phyloP scores from a whole-genome alignment of 192 early-diverging fungal genomes.

The Kappamyces sp. region DNA sequence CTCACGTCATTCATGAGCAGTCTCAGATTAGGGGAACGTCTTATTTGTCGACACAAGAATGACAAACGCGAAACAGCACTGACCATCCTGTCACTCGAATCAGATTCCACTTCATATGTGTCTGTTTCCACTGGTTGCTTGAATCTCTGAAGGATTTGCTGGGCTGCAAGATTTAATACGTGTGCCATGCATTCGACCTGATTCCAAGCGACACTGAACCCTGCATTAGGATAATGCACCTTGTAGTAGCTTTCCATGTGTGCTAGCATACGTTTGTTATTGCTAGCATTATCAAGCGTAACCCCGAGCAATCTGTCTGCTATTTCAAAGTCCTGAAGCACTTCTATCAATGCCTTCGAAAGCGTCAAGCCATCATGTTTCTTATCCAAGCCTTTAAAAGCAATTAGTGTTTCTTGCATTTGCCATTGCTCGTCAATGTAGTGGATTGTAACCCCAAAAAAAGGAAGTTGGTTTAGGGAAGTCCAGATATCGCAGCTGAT shows the following conservation, averaged over 20 bases:
- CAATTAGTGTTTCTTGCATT: neutral
- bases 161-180: conserved; percentile 10
- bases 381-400: neutral
- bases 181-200: conserved; percentile 13
- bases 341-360: conserved; percentile 3
- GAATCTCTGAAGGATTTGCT: conserved; percentile 1
- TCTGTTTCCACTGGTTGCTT: neutral
- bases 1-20: neutral
- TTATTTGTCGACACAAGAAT: conserved; percentile 1
- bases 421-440: conserved; percentile 12
- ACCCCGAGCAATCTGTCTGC: conserved; percentile 6
- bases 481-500: conserved; percentile 12
- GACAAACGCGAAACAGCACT: conserved; percentile 7
- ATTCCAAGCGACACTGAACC: conserved; percentile 11
- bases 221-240: neutral
- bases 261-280: conserved; percentile 7
- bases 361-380: conserved; percentile 2
- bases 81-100: neutral
- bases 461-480: neutral
- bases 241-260: conserved; percentile 2
- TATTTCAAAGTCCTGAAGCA: conserved; percentile 7
- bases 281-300: conserved; percentile 10
- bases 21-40: neutral
- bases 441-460: conserved; percentile 11
- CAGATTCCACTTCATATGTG: neutral